Evolutionary conservation across 1,284 basidiomycete genomes (phyloP), one percentile per base, ranked within the genome.

Genomic region (Psilocybe mexicana): DNA sequence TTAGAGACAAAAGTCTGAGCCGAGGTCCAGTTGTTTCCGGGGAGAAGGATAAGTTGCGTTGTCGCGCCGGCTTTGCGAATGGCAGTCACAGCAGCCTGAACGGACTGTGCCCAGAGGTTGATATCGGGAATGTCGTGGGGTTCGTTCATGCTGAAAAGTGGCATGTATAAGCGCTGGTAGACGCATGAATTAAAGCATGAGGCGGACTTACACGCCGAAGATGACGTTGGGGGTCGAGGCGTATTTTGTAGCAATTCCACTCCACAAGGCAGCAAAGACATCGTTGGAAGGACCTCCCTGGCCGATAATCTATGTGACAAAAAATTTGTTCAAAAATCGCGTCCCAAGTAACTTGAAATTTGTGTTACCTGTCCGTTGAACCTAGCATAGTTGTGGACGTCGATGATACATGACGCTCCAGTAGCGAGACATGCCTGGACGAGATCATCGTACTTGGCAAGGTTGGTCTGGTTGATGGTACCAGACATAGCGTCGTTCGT

Each of bases 301-400:
- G 1, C 84, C 84, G 26, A 86, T 78, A 49, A 84, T 82, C 78
- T 81, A 23, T 43, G 47, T 4, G 26, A 24, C 14, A 42, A 47
- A 8, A 11, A 11, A n/a, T n/a, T n/a, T 1, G 45, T 2, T 10
- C 28, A 30, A 7, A 40, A 23, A 36, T 43, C 5, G 23, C 36
- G 18, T 18, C 18, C 30, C 7, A 28, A 14, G 46, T 12, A 63
- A 59, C 11, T 43, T 23, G 0, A 24, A 4, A 43, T 8, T 24
- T 40, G 30, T 33, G 18, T 11, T 6, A 83, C 79, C 64, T 69
- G 65, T 33, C 74, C 73, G 43, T 83, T 73, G 70, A 72, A 84
- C n/a, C 82, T 71, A 14, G 81, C 83, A 49, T 85, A 84, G 68
- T 84, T 85, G 69, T 85, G 82, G 23, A 84, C 69, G 64, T 87